Evolutionary conservation across 2,329 filamentous ascomycete genomes (phyloP), one percentile per base, ranked within the genome.

Genomic region (Phaeosphaeria sp.): DNA sequence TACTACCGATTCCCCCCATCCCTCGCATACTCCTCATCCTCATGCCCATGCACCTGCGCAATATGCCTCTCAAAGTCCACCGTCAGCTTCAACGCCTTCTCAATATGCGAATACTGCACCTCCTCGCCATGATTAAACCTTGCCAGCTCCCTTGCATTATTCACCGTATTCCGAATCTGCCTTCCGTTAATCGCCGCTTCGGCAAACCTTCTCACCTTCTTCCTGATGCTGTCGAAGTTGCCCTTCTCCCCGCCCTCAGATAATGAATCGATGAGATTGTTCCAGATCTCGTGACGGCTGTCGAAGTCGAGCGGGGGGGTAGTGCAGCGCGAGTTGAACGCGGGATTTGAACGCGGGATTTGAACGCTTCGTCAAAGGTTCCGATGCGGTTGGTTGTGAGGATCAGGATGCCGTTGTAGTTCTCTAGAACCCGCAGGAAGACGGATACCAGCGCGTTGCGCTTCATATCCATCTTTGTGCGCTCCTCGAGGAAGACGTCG

Each of bases 401-500:
- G 59, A 81, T 79, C 1, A 81, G 64, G 40, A 81, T 76, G 2
- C 79, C 79, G 11, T 73, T 60, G 58, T 75, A 81, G 60, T 80
- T 80, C 42, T 81, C 79, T 22, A 81, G 61, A 1, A 71, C 61
- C 3, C 79, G 69, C 1, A 81, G 63, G 27, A 68, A 67, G 6
- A 68, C 60, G 1, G 60, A 63, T 7, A 68, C 64, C 1, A 68
- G 51, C 7, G 63, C 60, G 27, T 68, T 67, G 3, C 66, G 56
- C 40, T 64, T 24, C 17, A 68, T 40, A 30, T 62, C 59, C 1
- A 48, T 43, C 6, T 22, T 30, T 7, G 45, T 59, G 1, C 84
- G 80, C 49, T 80, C 70, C 68, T 86, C 82, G 6, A 87, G 80
- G 71, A 85, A 87, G 15, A 86, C 82, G 7, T 39, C 36, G 5